Percentiles rank a stretch among this genome's conserved stretches.
phyloP scores from a whole-genome alignment of 2,329 filamentous ascomycete species.

The Saccharata proteae region DNA sequence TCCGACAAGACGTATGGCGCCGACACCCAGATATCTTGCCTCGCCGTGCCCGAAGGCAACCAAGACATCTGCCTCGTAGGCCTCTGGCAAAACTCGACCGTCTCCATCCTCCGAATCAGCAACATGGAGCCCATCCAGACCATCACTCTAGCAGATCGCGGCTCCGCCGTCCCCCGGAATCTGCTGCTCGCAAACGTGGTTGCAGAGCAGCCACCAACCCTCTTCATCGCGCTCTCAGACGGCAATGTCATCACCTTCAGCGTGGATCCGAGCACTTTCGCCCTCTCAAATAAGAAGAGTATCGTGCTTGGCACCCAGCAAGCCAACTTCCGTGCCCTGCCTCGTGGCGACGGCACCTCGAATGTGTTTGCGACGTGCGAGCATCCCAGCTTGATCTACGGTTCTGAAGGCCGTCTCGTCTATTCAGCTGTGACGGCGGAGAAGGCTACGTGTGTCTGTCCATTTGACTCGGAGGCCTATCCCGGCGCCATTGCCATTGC shows the following conservation, averaged over 20 bases:
- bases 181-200: conserved; percentile 70
- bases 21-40: conserved; percentile 71
- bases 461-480: conserved; percentile 72
- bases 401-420: conserved; percentile 71
- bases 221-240: conserved; percentile 86
- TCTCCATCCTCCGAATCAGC: conserved; percentile 60
- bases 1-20: conserved; percentile 49
- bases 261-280: conserved; percentile 48
- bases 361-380: conserved; percentile 92
- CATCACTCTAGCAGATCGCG: conserved; percentile 41
- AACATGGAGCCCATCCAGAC: conserved; percentile 55
- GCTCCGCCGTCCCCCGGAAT: conserved; percentile 62
- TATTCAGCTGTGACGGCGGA: conserved; percentile 92
- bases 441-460: conserved; percentile 66
- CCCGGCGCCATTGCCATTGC: conserved; percentile 72
- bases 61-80: conserved; percentile 63
- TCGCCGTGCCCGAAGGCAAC: conserved; percentile 58
- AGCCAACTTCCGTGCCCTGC: conserved; percentile 67
- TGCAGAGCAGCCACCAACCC: conserved; percentile 51
- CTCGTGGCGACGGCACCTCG: conserved; percentile 50
- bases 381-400: conserved; percentile 87
- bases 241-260: conserved; percentile 80
- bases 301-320: conserved; percentile 78
- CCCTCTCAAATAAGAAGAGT: conserved; percentile 62
- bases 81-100: conserved; percentile 73